These are phyloP conservation scores for Phyllostachys edulis DNA, from an alignment of 176 grass and related monocot genomes.

Conservation along the genomic window DNA sequence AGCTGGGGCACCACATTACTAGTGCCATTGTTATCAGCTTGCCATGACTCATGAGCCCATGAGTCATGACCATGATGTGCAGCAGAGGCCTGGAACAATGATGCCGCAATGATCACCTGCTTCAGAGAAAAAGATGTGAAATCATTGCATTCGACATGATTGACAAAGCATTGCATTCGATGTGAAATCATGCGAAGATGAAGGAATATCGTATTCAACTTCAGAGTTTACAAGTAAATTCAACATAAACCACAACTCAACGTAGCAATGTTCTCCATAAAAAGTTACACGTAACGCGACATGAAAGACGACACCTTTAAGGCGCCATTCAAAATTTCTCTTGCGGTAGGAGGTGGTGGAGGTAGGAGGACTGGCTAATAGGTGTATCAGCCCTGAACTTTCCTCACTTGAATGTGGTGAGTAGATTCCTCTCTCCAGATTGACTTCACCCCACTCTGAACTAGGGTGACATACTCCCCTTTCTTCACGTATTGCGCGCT, in stretches of 20 bases:
- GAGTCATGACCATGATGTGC: background rate
- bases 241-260: slow-evolving; percentile 25
- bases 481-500: slow-evolving; percentile 54
- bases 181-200: background rate
- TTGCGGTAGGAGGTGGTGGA: background rate
- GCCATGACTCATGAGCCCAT: background rate
- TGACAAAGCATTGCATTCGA: background rate
- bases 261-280: slow-evolving; percentile 27
- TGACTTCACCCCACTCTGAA: slow-evolving; percentile 84
- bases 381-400: slow-evolving; percentile 48
- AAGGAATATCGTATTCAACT: slow-evolving; percentile 33
- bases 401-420: slow-evolving; percentile 94
- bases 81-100: background rate
- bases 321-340: slow-evolving; percentile 44
- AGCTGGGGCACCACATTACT: slow-evolving; percentile 25
- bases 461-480: slow-evolving; percentile 85
- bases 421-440: slow-evolving; percentile 92
- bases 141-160: background rate
- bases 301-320: slow-evolving; percentile 34
- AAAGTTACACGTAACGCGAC: background rate
- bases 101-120: background rate
- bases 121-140: background rate
- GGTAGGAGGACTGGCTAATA: background rate
- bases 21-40: slow-evolving; percentile 1
- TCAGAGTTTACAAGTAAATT: slow-evolving; percentile 34